These are phyloP conservation scores for Neurospora sp. DNA, from an alignment of 495 filamentous ascomycete genomes.

Conservation along the genomic window DNA sequence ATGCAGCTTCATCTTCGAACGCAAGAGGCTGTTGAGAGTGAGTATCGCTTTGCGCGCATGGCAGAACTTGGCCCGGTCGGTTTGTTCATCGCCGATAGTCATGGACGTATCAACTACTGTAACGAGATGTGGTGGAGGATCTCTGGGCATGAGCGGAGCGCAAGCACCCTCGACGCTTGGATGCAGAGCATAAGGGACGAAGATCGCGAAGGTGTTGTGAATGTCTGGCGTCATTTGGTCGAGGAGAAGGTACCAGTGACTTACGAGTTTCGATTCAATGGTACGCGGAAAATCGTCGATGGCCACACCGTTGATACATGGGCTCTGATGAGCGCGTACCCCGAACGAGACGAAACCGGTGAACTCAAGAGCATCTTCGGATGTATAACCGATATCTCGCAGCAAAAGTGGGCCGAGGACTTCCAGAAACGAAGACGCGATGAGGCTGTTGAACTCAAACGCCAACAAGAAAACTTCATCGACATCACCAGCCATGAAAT, in stretches of 20 bases:
- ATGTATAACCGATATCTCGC: constrained; percentile 46
- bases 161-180: constrained; percentile 45
- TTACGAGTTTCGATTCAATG: constrained; percentile 59
- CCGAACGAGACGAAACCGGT: constrained; percentile 47
- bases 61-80: constrained; percentile 63
- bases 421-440: constrained; percentile 50
- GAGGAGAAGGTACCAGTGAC: constrained; percentile 45
- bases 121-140: constrained; percentile 69
- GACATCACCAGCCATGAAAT: constrained; percentile 86
- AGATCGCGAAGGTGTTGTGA: constrained; percentile 42
- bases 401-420: constrained; percentile 53
- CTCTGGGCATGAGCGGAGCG: constrained; percentile 42
- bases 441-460: constrained; percentile 55
- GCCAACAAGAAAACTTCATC: constrained; percentile 74
- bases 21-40: constrained; percentile 56
- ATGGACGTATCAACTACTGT: constrained; percentile 54
- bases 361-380: constrained; percentile 60
- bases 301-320: constrained; percentile 54
- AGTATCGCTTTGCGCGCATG: constrained; percentile 65
- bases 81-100: constrained; percentile 58
- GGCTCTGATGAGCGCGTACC: constrained; percentile 62
- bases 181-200: constrained; percentile 56
- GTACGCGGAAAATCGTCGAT: constrained; percentile 46
- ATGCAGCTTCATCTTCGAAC: constrained; percentile 56
- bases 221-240: constrained; percentile 49